Evolutionary conservation across 306 rosid species (phyloP).

Genomic region (Gillenia trifoliata): DNA sequence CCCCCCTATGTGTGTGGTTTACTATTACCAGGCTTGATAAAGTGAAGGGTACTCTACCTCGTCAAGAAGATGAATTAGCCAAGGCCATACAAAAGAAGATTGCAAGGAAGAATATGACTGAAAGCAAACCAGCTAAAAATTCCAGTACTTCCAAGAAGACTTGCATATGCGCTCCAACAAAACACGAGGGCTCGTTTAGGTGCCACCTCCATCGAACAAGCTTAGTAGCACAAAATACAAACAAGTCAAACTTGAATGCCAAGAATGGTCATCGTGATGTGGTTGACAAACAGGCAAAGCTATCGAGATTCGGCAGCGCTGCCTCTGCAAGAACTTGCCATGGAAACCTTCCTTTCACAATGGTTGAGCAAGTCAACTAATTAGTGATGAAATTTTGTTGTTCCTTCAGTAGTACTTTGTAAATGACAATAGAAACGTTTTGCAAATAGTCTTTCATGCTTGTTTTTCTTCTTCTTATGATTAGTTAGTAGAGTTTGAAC

Average conservation of each 20-base stretch:
- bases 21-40: background rate
- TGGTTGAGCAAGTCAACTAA: background rate
- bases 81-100: background rate
- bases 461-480: background rate
- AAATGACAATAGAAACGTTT: background rate
- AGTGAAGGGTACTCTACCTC: background rate
- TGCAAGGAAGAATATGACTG: background rate
- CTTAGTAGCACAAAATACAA: background rate
- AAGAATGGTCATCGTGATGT: background rate
- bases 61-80: background rate
- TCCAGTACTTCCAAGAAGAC: background rate
- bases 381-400: background rate
- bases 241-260: background rate
- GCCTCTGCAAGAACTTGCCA: background rate
- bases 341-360: background rate
- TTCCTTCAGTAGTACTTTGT: background rate
- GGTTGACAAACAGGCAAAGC: background rate
- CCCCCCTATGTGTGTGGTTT: background rate
- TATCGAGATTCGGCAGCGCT: slow-evolving; percentile 24
- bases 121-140: background rate
- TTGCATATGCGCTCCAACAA: slow-evolving; percentile 32
- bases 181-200: slow-evolving; percentile 22
- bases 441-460: background rate
- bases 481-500: background rate
- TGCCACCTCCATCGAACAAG: slow-evolving; percentile 20